Evolutionary conservation across 2,329 filamentous ascomycete genomes (phyloP).

Genomic region (Microsporum canis): DNA sequence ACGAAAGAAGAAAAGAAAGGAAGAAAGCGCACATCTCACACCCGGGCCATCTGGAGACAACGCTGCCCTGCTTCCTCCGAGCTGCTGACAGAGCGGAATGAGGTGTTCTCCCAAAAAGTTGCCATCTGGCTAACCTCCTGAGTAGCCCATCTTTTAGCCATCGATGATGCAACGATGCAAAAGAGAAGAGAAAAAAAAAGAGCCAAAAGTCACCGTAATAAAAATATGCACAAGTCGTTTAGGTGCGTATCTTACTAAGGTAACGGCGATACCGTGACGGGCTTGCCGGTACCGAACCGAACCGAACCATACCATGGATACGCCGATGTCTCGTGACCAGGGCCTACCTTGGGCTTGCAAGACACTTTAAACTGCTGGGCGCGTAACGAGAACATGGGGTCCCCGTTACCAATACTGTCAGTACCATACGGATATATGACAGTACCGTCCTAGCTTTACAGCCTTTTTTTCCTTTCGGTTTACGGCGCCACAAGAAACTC

Average conservation of each 20-base stretch:
- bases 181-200: not conserved
- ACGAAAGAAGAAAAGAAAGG: not conserved
- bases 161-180: not conserved
- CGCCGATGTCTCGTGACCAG: not conserved
- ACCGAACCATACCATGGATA: not conserved
- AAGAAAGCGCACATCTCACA: not conserved
- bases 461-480: not conserved
- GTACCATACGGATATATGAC: not conserved
- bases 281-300: not conserved
- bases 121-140: not conserved
- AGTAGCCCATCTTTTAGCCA: not conserved
- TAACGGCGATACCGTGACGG: constrained; percentile 2
- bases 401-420: not conserved
- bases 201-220: not conserved
- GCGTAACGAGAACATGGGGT: not conserved
- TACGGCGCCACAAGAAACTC: not conserved
- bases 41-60: not conserved
- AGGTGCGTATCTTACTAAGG: not conserved
- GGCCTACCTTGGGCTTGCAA: not conserved
- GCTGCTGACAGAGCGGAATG: too few species aligned
- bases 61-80: not conserved
- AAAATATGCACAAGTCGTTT: too few species aligned
- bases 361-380: not conserved
- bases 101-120: not conserved
- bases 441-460: not conserved